Evolutionary conservation across 225 moss, liverwort and hornwort species (phyloP).

Genomic region (Straminergon stramineum): DNA sequence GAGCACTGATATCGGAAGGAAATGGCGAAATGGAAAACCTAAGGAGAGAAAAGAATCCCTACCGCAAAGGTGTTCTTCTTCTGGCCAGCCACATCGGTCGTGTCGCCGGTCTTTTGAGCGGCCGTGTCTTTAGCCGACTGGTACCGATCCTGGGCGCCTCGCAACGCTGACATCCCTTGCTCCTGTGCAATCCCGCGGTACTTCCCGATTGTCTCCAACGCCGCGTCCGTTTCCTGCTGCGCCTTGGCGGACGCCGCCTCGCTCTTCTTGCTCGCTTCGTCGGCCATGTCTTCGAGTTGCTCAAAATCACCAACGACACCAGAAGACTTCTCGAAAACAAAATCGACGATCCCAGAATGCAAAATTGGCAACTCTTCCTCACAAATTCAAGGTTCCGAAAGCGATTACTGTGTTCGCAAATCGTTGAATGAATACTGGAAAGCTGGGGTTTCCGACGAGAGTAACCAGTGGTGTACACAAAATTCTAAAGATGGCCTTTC

Average conservation of each 20-base stretch:
- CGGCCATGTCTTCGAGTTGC: conserved; percentile 1
- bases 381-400: neutral
- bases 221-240: conserved; percentile 16
- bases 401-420: neutral
- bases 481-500: too few relatives aligned
- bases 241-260: conserved; percentile 23
- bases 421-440: neutral
- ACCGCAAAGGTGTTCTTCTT: conserved; percentile 23
- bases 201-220: conserved; percentile 22
- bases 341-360: neutral
- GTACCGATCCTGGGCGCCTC: conserved; percentile 32
- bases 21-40: neutral
- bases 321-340: neutral
- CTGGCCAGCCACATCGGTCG: conserved; percentile 4
- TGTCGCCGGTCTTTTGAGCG: conserved; percentile 4
- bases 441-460: neutral
- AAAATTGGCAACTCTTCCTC: neutral
- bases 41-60: neutral
- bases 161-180: conserved; percentile 17
- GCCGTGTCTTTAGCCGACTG: conserved; percentile 9
- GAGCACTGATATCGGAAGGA: neutral
- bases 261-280: conserved; percentile 8
- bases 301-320: neutral
- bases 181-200: conserved; percentile 35
- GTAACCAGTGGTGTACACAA: neutral